Conservation (phyloP, 1,284 basidiomycete species). For the Caloboletus firmus region DNA sequence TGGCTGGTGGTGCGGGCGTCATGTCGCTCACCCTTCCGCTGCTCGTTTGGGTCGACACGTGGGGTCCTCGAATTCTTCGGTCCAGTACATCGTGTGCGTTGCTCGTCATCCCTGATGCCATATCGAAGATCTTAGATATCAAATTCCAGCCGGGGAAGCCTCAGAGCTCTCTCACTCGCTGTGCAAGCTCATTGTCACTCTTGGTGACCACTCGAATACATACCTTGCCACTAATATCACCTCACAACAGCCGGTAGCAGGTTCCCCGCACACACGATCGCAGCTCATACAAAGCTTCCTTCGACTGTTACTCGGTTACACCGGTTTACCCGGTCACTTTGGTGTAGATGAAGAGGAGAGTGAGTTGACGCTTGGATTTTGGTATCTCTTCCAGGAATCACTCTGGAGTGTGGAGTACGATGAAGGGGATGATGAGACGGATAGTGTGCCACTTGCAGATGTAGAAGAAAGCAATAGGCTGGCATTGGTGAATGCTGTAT, state of each 20-base stretch:
- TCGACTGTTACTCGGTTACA: slow-evolving; percentile 69
- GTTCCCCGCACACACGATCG: slow-evolving; percentile 35
- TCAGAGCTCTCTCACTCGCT: slow-evolving; percentile 63
- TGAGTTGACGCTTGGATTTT: slow-evolving; percentile 83
- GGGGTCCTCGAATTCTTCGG: slow-evolving; percentile 55
- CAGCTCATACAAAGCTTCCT: slow-evolving; percentile 72
- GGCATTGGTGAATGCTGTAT: slow-evolving; percentile 71
- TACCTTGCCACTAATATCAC: slow-evolving; percentile 75
- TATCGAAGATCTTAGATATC: not conserved
- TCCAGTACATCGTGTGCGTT: slow-evolving; percentile 44
- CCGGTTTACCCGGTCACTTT: slow-evolving; percentile 72
- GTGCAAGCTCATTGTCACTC: slow-evolving; percentile 74
- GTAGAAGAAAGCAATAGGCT: slow-evolving; percentile 46
- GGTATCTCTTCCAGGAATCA: slow-evolving; percentile 87
- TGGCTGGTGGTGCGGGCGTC: slow-evolving; percentile 70
- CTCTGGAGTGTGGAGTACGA: slow-evolving; percentile 75
- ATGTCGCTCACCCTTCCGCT: slow-evolving; percentile 80
- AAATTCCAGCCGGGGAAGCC: slow-evolving; percentile 41
- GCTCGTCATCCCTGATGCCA: not conserved
- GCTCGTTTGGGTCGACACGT: slow-evolving; percentile 66
- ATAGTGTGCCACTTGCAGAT: slow-evolving; percentile 28
- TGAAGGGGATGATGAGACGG: slow-evolving; percentile 43
- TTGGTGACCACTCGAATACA: slow-evolving; percentile 83
- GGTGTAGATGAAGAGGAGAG: slow-evolving; percentile 83
- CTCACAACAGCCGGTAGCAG: slow-evolving; percentile 36